Evolutionary conservation across 1,284 basidiomycete species (phyloP).

Genomic region (Mycosarcoma mackinlayi): DNA sequence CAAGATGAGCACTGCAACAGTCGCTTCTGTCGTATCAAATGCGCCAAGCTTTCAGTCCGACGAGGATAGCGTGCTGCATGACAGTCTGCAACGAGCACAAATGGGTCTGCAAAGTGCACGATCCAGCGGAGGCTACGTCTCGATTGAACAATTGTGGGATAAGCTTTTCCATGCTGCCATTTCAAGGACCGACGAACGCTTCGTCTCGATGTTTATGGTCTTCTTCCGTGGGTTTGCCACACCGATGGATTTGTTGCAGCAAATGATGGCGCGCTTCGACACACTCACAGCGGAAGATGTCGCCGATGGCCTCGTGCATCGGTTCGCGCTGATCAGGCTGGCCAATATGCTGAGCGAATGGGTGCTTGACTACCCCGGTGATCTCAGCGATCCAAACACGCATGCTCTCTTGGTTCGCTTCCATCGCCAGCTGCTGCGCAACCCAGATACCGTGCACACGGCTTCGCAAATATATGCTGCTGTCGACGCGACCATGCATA

Average conservation of each 20-base stretch:
- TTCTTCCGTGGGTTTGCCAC: slow-evolving; percentile 62
- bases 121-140: slow-evolving; percentile 57
- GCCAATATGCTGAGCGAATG: slow-evolving; percentile 60
- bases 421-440: slow-evolving; percentile 46
- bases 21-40: slow-evolving; percentile 34
- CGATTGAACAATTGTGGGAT: slow-evolving; percentile 63
- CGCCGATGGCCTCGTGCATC: slow-evolving; percentile 51
- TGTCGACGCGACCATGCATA: slow-evolving; percentile 42
- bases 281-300: slow-evolving; percentile 49
- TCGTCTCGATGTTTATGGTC: slow-evolving; percentile 61
- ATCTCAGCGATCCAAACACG: slow-evolving; percentile 56
- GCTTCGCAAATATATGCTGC: slow-evolving; percentile 42
- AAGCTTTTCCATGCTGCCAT: slow-evolving; percentile 63
- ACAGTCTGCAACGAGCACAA: slow-evolving; percentile 51
- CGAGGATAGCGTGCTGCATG: slow-evolving; percentile 42
- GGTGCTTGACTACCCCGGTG: slow-evolving; percentile 64
- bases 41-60: slow-evolving; percentile 38
- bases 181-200: slow-evolving; percentile 55
- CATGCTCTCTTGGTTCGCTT: slow-evolving; percentile 46
- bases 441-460: slow-evolving; percentile 51
- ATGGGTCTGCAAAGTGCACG: slow-evolving; percentile 54
- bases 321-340: slow-evolving; percentile 57
- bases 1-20: slow-evolving; percentile 57
- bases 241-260: slow-evolving; percentile 55
- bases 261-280: slow-evolving; percentile 56